Conservation (phyloP, 345 rosid genomes). For the Crucihimalaya himalaica region DNA sequence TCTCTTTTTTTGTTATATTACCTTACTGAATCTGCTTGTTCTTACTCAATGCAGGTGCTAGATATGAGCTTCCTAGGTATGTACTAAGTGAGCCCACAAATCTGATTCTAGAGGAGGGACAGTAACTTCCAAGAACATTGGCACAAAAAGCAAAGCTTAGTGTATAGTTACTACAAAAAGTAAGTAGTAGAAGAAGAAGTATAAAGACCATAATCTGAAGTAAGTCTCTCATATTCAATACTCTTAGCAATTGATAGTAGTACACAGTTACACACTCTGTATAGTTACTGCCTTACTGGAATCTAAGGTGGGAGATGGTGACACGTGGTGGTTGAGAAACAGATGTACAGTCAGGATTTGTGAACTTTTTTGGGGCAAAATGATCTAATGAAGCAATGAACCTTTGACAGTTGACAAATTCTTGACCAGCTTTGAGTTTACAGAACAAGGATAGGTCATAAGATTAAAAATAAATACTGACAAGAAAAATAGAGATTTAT, state of each 20-base stretch:
- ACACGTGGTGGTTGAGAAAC: conserved; percentile 10
- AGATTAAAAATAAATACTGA: not conserved
- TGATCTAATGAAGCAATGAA: conserved; percentile 19
- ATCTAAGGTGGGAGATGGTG: not conserved
- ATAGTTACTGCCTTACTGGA: not conserved
- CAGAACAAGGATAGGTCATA: not conserved
- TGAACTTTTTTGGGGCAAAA: not conserved
- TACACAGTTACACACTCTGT: conserved; percentile 9
- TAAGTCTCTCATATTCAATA: not conserved
- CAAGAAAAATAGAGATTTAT: not conserved
- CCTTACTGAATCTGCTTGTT: not conserved
- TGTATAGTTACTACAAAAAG: not conserved
- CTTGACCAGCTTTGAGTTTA: not conserved
- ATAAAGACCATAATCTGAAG: conserved; percentile 15
- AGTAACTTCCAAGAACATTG: not conserved
- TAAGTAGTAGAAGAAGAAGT: conserved; percentile 1
- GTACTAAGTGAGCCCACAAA: conserved; percentile 82
- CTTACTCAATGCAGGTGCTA: conserved; percentile 60
- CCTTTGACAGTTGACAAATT: not conserved
- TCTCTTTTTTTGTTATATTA: not conserved
- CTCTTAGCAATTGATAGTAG: not conserved
- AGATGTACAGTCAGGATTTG: conserved; percentile 17
- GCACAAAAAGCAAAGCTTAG: conserved; percentile 6
- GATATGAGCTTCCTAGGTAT: conserved; percentile 78
- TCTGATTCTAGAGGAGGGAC: conserved; percentile 53